Evolutionary conservation across 2,329 filamentous ascomycete species (phyloP).

Genomic region (Diaporthe sp.): DNA sequence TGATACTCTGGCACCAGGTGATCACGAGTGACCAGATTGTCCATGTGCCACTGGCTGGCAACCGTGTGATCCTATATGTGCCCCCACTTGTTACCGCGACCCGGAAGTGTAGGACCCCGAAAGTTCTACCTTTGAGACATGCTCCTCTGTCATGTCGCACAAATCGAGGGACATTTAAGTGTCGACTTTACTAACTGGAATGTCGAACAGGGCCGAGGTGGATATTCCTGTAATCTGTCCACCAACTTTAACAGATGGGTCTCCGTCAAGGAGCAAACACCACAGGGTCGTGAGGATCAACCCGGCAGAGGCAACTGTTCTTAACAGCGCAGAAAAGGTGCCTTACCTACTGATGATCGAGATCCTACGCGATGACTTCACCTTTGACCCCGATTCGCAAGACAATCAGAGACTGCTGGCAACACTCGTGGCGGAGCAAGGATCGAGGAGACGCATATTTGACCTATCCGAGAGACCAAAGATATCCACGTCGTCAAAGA

Average conservation of each 20-base stretch:
- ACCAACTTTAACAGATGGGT: slow-evolving; percentile 79
- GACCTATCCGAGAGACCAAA: slow-evolving; percentile 78
- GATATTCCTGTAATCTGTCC: slow-evolving; percentile 88
- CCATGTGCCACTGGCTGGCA: background rate
- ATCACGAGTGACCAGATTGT: background rate
- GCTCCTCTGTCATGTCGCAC: slow-evolving; percentile 21
- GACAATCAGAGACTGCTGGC: slow-evolving; percentile 78
- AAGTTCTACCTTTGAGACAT: slow-evolving; percentile 3
- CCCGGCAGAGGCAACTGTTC: slow-evolving; percentile 85
- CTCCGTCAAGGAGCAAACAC: slow-evolving; percentile 81
- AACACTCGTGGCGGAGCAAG: slow-evolving; percentile 70
- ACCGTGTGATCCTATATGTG: background rate
- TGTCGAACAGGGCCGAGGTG: slow-evolving; percentile 71
- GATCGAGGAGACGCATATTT: slow-evolving; percentile 72
- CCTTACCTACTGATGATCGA: slow-evolving; percentile 90
- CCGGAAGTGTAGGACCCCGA: background rate
- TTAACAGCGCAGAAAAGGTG: slow-evolving; percentile 90
- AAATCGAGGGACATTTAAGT: background rate
- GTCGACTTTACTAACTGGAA: background rate
- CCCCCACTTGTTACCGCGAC: background rate
- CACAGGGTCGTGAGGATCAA: slow-evolving; percentile 88
- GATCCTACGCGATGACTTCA: slow-evolving; percentile 84
- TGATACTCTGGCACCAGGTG: background rate
- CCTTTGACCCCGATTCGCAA: slow-evolving; percentile 81
- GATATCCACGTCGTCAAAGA: slow-evolving; percentile 56